phyloP scores from a whole-genome alignment of 148 eudicot genomes.

The Suaeda aralocaspica region DNA sequence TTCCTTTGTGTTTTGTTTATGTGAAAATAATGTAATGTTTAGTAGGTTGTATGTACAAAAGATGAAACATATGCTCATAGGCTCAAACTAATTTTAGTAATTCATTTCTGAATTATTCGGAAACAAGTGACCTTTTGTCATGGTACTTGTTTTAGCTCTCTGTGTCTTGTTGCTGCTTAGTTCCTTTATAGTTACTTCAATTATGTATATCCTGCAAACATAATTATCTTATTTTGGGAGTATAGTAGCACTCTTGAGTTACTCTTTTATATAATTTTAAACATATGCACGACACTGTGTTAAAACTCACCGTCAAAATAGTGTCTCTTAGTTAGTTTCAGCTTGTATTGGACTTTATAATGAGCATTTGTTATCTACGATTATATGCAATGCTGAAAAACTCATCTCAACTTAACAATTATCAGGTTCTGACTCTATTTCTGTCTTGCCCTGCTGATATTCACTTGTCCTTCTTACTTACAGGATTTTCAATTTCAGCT shows the following conservation, averaged over 20 bases:
- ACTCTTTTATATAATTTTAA: background rate
- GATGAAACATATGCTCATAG: too few species aligned
- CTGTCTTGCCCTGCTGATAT: background rate
- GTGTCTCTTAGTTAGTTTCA: background rate
- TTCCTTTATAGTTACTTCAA: too few species aligned
- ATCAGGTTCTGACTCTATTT: conserved; percentile 1
- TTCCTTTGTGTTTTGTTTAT: too few species aligned
- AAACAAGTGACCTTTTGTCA: too few species aligned
- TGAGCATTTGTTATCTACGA: background rate
- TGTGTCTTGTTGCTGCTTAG: too few species aligned
- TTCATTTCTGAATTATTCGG: too few species aligned
- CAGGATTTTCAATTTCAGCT: conserved; percentile 94
- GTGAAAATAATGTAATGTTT: too few species aligned
- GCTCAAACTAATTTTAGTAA: too few species aligned
- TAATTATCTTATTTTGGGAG: background rate
- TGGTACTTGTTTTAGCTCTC: too few species aligned
- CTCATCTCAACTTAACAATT: background rate
- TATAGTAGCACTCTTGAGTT: background rate
- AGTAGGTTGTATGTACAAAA: too few species aligned
- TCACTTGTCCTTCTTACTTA: conserved; percentile 12
- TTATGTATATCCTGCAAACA: too few species aligned
- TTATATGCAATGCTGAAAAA: conserved; percentile 2
- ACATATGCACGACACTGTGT: background rate
- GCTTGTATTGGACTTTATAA: background rate
- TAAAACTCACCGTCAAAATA: background rate